Base-by-base conservation (phyloP, 108 stramenopile genomes). In the Nannochloropsis gaditana region DNA sequence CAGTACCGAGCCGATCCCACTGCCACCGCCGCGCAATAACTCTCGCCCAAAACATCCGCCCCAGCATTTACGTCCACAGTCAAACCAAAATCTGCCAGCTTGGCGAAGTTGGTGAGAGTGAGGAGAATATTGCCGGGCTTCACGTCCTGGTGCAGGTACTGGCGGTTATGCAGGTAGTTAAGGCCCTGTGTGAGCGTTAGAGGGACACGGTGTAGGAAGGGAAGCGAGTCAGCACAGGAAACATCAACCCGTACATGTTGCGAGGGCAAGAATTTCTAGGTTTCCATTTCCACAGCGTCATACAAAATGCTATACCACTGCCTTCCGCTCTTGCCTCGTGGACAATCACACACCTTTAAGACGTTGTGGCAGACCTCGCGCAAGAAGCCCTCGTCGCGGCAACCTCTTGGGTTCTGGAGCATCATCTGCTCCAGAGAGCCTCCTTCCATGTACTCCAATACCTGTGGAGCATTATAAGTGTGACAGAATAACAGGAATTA, bases 351-450 rank as follows among this genome's bases (percentile, higher is more conserved):
- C 8, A 73, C 59, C 59, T 73, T 73, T 3, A 73, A 8, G 59
- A 73, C 59, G 59, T 73, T 73, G 59, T 73, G 59, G 59, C 59
- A 73, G 59, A 73, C 59, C 59, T 73, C 59, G 6, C 59, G 59
- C 19, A 73, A n/a, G 8, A 73, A 73, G 59, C 59, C 59, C 59
- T 73, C 59, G n/a, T 73, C 59, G 1, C 59, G 59, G 59, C 59
- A 73, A n/a, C 59, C 59, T n/a, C 59, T 15, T 15, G 59, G 3
- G 59, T 73, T 15, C 59, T 73, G 59, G 19, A n/a, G 59, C 59
- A 73, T 73, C 59, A 73, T 73, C 59, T 73, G 59, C 59, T 73
- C 59, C n/a, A 73, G 59, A 8, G 59, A 73, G 59, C 59, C 59
- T 4, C 59, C 59, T 8, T 73, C 59, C 59, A 73, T 73, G 8